phyloP scores from a whole-genome alignment of 108 stramenopile genomes.

The Poteriospumella lacustris region DNA sequence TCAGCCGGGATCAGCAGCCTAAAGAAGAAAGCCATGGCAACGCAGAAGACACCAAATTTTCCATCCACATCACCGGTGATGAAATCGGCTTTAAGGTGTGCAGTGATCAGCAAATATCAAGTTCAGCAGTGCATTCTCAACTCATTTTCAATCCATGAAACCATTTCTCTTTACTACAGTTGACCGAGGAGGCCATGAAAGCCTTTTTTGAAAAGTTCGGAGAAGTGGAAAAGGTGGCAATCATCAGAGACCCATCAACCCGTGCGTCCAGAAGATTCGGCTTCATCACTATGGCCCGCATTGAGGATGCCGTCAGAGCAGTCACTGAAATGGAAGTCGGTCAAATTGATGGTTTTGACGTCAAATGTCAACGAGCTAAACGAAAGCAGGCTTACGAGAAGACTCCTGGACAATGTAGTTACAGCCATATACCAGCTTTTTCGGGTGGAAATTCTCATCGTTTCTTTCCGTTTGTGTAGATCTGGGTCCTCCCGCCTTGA shows the following conservation, averaged over 20 bases:
- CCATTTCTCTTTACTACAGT: too few species aligned
- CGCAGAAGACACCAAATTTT: too few species aligned
- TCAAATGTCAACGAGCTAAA: neutral
- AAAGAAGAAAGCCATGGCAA: too few species aligned
- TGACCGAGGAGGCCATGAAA: neutral
- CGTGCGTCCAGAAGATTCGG: neutral
- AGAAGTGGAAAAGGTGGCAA: neutral
- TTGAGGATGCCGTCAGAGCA: neutral
- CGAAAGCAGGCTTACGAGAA: neutral
- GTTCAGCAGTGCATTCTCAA: too few species aligned
- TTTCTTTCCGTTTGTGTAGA: neutral
- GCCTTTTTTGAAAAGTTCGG: neutral
- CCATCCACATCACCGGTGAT: too few species aligned
- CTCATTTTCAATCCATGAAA: too few species aligned
- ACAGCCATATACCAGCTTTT: neutral
- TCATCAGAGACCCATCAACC: slow-evolving; percentile 2
- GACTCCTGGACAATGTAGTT: slow-evolving; percentile 8
- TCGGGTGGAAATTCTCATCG: neutral
- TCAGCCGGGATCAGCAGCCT: too few species aligned
- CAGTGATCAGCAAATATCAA: too few species aligned
- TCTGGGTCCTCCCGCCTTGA: neutral
- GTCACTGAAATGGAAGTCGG: neutral
- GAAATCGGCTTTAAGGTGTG: too few species aligned
- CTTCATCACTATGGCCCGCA: neutral
- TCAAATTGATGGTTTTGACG: neutral